Conservation (phyloP, 108 stramenopile species). For the Parmales sp. region DNA sequence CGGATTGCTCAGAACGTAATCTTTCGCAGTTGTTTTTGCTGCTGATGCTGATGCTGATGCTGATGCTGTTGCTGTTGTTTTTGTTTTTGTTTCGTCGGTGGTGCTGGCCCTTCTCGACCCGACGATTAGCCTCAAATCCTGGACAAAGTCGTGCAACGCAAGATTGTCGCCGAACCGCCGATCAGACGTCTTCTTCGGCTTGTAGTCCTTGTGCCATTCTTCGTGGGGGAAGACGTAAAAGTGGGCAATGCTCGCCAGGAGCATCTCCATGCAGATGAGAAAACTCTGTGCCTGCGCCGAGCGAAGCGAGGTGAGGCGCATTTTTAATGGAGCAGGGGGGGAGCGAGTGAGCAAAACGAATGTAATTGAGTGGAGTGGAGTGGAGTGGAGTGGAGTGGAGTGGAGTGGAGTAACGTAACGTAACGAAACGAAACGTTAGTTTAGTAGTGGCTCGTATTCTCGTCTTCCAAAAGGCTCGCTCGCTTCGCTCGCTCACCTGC, state of each 20-base stretch:
- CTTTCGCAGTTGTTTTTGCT: background rate
- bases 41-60: too few species aligned
- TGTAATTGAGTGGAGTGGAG: too few species aligned
- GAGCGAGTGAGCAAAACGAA: too few species aligned
- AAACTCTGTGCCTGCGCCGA: too few species aligned
- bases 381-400: too few species aligned
- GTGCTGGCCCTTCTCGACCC: background rate
- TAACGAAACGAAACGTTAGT: too few species aligned
- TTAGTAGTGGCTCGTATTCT: too few species aligned
- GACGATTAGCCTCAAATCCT: conserved; percentile 49
- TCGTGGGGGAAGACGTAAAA: conserved; percentile 85
- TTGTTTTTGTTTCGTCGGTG: background rate
- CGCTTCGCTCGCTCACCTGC: conserved; percentile 58
- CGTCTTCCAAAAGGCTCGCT: too few species aligned
- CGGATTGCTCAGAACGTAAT: background rate
- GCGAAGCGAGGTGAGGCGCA: too few species aligned
- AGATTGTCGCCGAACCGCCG: conserved; percentile 68
- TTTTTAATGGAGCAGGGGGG: too few species aligned
- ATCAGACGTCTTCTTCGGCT: conserved; percentile 37
- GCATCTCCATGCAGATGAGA: conserved; percentile 89
- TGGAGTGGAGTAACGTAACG: too few species aligned
- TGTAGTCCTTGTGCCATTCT: conserved; percentile 79
- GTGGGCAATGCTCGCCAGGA: conserved; percentile 74
- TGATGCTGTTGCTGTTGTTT: background rate
- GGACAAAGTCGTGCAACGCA: conserved; percentile 70